Percentiles rank a stretch among this genome's conserved stretches.
Evolutionary conservation across 2,329 filamentous ascomycete species (phyloP).

Genomic region (Cryphonectria nitschkei): DNA sequence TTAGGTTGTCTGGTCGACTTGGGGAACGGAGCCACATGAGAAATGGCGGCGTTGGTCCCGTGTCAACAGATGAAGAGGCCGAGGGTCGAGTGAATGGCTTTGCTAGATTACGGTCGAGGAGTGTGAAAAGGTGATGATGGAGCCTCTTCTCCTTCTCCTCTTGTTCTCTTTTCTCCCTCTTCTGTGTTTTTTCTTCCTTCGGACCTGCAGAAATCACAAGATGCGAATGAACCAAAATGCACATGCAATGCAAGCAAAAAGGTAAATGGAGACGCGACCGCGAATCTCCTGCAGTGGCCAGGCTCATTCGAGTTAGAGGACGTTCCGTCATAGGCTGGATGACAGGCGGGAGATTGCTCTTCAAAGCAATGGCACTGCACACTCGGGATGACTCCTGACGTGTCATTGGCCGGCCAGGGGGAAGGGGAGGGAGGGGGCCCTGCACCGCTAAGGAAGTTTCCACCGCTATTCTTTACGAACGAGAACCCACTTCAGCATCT

Average conservation of each 20-base stretch:
- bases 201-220: slow-evolving; percentile 1
- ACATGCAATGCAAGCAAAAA: background rate
- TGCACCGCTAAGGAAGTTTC: background rate
- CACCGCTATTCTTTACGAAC: no score
- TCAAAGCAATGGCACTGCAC: background rate
- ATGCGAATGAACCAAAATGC: background rate
- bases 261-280: background rate
- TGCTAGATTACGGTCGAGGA: background rate
- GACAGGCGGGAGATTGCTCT: slow-evolving; percentile 11
- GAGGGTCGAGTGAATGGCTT: background rate
- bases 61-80: slow-evolving; percentile 1
- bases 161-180: background rate
- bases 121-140: background rate
- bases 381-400: slow-evolving; percentile 1
- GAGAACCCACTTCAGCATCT: no score
- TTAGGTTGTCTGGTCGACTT: slow-evolving; percentile 8
- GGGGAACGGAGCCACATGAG: background rate
- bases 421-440: no score
- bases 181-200: background rate
- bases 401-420: slow-evolving; percentile 4
- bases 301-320: slow-evolving; percentile 2
- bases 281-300: background rate
- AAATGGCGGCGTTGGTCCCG: background rate
- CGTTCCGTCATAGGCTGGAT: slow-evolving; percentile 10
- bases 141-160: background rate